Conservation (phyloP, 257 asterid species). For the Gentiana dahurica region DNA sequence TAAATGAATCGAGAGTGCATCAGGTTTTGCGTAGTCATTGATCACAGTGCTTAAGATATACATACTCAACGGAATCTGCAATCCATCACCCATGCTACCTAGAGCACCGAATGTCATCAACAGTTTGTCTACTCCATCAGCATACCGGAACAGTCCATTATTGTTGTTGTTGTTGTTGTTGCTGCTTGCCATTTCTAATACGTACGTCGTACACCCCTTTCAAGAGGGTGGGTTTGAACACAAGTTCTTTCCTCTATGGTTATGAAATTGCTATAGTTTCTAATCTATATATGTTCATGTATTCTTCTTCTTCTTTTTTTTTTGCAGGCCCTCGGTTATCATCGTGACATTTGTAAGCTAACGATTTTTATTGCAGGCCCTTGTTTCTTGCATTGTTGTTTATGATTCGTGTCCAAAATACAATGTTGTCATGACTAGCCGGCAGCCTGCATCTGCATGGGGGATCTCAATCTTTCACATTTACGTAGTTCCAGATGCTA, state of each 20-base stretch:
- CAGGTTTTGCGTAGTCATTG: conserved; percentile 45
- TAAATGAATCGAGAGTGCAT: conserved; percentile 16
- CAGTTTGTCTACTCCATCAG: conserved; percentile 52
- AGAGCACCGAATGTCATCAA: conserved; percentile 61
- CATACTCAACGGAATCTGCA: conserved; percentile 77
- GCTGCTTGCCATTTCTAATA: conserved; percentile 13
- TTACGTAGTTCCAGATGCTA: conserved; percentile 11
- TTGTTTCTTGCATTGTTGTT: conserved; percentile 14
- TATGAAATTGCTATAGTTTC: background rate
- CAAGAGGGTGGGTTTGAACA: conserved; percentile 7
- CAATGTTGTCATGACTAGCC: conserved; percentile 21
- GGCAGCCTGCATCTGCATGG: conserved; percentile 28
- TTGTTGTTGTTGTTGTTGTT: conserved; percentile 13
- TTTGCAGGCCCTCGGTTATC: too few relatives aligned
- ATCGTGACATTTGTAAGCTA: background rate
- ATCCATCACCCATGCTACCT: conserved; percentile 90
- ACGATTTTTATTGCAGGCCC: conserved; percentile 29
- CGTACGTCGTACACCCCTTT: conserved; percentile 7
- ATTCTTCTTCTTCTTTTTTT: background rate
- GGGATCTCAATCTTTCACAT: conserved; percentile 4
- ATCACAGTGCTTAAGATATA: conserved; percentile 63
- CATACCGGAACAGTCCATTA: conserved; percentile 64
- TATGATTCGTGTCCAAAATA: background rate
- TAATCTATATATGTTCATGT: conserved; percentile 16
- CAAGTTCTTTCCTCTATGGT: background rate